These are phyloP conservation scores for Flaveria robusta DNA, from an alignment of 129 eudicot species.

Conservation along the genomic window DNA sequence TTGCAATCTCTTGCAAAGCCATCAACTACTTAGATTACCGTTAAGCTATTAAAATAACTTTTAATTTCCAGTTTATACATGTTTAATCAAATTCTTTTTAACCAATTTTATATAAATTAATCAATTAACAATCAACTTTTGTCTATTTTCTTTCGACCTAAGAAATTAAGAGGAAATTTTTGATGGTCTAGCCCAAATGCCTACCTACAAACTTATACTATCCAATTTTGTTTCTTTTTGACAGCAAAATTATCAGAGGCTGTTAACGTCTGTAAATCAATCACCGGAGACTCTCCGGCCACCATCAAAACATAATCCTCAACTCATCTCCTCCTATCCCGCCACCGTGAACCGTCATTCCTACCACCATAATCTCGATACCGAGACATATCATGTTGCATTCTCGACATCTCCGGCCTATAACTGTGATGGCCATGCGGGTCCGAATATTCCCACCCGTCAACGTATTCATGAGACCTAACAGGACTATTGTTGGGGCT, in stretches of 20 bases:
- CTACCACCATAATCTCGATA: slow-evolving; percentile 42
- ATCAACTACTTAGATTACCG: too few relatives aligned
- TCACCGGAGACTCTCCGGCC: not conserved
- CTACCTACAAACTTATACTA: slow-evolving; percentile 30
- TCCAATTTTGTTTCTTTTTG: slow-evolving; percentile 14
- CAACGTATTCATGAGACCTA: slow-evolving; percentile 45
- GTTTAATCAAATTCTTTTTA: not conserved
- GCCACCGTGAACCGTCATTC: slow-evolving; percentile 54
- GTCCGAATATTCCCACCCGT: slow-evolving; percentile 41
- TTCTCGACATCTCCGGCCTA: slow-evolving; percentile 43
- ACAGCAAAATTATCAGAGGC: not conserved
- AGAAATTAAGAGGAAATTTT: slow-evolving; percentile 4
- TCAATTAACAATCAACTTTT: not conserved
- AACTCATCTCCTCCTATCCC: slow-evolving; percentile 55
- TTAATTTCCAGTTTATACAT: not conserved
- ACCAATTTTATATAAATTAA: not conserved
- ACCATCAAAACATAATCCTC: not conserved
- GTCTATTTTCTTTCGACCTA: slow-evolving; percentile 13
- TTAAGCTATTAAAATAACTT: too few relatives aligned
- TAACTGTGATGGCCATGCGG: slow-evolving; percentile 32
- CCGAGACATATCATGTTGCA: slow-evolving; percentile 36
- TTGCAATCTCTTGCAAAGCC: not conserved
- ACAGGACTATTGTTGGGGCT: slow-evolving; percentile 69
- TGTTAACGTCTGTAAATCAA: slow-evolving; percentile 1
- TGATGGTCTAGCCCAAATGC: not conserved